Base-by-base conservation (phyloP, 192 early-diverging fungal genomes). In the Obelidium mucronatum region DNA sequence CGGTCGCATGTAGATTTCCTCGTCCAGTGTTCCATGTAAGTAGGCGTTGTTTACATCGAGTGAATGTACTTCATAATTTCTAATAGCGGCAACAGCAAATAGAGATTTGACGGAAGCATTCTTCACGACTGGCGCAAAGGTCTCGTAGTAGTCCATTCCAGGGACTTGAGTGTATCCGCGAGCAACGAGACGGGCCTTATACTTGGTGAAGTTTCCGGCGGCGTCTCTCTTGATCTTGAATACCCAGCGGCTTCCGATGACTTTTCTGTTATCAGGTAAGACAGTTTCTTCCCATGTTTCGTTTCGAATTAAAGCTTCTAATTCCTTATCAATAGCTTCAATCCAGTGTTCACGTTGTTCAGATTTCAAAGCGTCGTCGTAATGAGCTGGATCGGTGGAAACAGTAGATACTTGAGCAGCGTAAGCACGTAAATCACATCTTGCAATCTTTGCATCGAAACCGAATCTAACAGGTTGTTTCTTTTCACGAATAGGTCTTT, bases 71-170 rank as follows among this genome's bases (percentile, higher is more conserved):
- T 76, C 42, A 1, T 69, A 58, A 17, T 70, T 71, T 3, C 48
- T 31, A 5, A 3, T 31, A 17, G 68, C 63, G 0, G 77, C 72
- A 8, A 78, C 1, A 15, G 73, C 54, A 0, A 81, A 22, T 0
- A 85, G 56, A 1, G 36, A 17, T 11, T 81, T 75, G 39, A 80
- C 34, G 0, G 75, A 69, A 0, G 28, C 39, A 37, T 66, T 75
- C 37, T 73, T 76, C 59, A 80, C 75, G 40, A 85, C 83, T 6
- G 85, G 84, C 0, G 83, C 61, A 61, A 73, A 85, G 11, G 77
- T 85, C 54, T 86, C 79, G 1, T 80, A 33, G 64, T 55, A 85
- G 74, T 82, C 75, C 28, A 85, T 67, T 24, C 79, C 79, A 6
- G 42, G 35, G 28, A 58, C 24, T 67, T 85, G 83, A 5, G 69